Percentiles rank a stretch among this genome's conserved stretches.
These are phyloP conservation scores for Trichodelitschia bisporula DNA, from an alignment of 495 filamentous ascomycete genomes.

Conservation along the genomic window DNA sequence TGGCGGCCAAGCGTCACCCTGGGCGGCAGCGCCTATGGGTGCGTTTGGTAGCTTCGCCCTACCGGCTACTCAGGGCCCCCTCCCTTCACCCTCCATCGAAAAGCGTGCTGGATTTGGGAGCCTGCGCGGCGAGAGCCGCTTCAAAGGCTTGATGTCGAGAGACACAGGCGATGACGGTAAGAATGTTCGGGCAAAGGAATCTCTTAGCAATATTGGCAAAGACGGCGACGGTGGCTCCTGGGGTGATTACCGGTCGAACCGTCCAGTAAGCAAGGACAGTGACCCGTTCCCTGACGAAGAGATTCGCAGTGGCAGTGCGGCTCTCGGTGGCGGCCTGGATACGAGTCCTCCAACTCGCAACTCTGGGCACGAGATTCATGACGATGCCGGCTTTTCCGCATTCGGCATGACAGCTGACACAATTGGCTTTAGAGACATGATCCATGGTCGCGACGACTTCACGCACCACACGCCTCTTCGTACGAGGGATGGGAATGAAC, in stretches of 20 bases:
- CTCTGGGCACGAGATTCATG: constrained; percentile 20
- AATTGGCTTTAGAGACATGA: constrained; percentile 36
- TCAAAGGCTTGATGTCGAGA: constrained; percentile 62
- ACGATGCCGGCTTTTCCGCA: constrained; percentile 27
- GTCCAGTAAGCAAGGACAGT: constrained; percentile 40
- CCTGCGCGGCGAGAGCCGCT: constrained; percentile 49
- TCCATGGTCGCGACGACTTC: constrained; percentile 31
- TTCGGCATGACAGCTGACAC: constrained; percentile 69
- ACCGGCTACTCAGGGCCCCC: constrained; percentile 19
- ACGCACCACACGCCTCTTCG: constrained; percentile 31
- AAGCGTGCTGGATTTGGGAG: constrained; percentile 46
- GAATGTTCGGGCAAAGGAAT: constrained; percentile 28
- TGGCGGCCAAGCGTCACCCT: constrained; percentile 35
- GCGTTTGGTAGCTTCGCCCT: constrained; percentile 73
- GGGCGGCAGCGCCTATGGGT: constrained; percentile 64
- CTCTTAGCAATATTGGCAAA: constrained; percentile 25
- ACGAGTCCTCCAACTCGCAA: constrained; percentile 32
- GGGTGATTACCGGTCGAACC: constrained; percentile 21
- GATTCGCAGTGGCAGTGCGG: constrained; percentile 45
- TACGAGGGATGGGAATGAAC: constrained; percentile 28
- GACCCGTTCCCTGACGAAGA: constrained; percentile 57
- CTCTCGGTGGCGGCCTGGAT: constrained; percentile 54
- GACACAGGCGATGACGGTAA: constrained; percentile 41
- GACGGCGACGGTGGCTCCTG: constrained; percentile 25
- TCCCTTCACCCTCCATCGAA: constrained; percentile 27